Conservation (phyloP, 805 yeast genomes). For the Yarrowia divulgata region DNA sequence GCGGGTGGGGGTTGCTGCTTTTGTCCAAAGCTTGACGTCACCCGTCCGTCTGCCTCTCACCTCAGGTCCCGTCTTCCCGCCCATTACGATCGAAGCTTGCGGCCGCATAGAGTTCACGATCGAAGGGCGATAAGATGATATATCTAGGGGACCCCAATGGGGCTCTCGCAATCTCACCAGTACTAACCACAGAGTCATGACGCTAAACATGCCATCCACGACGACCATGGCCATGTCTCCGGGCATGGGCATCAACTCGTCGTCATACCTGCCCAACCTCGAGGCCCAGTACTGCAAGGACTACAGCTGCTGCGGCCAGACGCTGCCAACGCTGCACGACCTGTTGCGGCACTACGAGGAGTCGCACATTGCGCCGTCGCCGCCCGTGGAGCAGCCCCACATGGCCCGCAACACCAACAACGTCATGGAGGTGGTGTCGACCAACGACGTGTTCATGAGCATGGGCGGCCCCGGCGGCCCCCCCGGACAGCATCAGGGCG, state of each 20-base stretch:
- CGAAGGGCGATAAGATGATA: conserved; percentile 14
- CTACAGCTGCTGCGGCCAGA: conserved; percentile 93
- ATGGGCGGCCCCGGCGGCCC: conserved; percentile 44
- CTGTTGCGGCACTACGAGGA: conserved; percentile 94
- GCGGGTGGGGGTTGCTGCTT: too few relatives aligned
- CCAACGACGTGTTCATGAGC: conserved; percentile 85
- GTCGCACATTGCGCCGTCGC: conserved; percentile 67
- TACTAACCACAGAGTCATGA: conserved; percentile 45
- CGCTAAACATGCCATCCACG: conserved; percentile 48
- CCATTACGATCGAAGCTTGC: conserved; percentile 37
- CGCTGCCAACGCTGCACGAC: conserved; percentile 92
- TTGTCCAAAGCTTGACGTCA: background rate
- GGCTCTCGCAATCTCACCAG: too few relatives aligned
- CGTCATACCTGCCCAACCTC: conserved; percentile 86
- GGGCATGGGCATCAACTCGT: conserved; percentile 54
- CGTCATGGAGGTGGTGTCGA: conserved; percentile 81
- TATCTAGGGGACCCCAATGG: too few relatives aligned
- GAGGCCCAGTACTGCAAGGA: conserved; percentile 97
- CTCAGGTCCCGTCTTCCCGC: background rate
- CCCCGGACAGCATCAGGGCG: conserved; percentile 23
- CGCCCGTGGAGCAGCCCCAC: conserved; percentile 39
- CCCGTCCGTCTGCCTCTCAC: background rate
- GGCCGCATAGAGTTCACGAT: conserved; percentile 27
- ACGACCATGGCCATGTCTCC: conserved; percentile 69
- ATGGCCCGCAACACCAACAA: conserved; percentile 44